Percentiles rank a stretch among this genome's conserved stretches.
Conservation (phyloP, 768 basidiomycete species). For the Cyclocybe aegerita region DNA sequence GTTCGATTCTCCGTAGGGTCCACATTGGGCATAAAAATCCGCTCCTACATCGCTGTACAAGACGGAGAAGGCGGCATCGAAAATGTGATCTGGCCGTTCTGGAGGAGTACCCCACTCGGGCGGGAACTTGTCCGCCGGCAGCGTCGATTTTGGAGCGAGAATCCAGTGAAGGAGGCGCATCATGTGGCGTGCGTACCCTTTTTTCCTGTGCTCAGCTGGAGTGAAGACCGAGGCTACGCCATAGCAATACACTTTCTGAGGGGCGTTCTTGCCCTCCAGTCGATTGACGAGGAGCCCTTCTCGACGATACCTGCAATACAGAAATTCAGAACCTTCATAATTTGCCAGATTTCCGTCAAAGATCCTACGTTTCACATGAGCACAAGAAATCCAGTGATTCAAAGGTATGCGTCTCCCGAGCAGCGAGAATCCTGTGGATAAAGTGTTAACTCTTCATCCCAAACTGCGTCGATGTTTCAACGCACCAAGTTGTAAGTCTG, state of each 20-base stretch:
- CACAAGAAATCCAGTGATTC: slow-evolving; percentile 54
- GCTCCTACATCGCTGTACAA: slow-evolving; percentile 28
- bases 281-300: slow-evolving; percentile 32
- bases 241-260: slow-evolving; percentile 42
- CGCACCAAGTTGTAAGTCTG: slow-evolving; percentile 50
- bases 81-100: slow-evolving; percentile 8
- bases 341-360: not conserved
- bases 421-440: slow-evolving; percentile 53
- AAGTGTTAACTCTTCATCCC: not conserved
- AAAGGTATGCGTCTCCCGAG: slow-evolving; percentile 39
- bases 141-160: slow-evolving; percentile 17
- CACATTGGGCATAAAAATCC: slow-evolving; percentile 22
- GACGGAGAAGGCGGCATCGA: slow-evolving; percentile 21
- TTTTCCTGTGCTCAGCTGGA: slow-evolving; percentile 43
- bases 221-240: slow-evolving; percentile 60
- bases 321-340: not conserved
- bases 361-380: slow-evolving; percentile 59
- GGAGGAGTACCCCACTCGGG: slow-evolving; percentile 26
- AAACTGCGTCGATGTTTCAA: not conserved
- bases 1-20: slow-evolving; percentile 11
- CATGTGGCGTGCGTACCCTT: slow-evolving; percentile 63
- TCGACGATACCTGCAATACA: slow-evolving; percentile 6
- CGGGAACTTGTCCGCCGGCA: slow-evolving; percentile 16
- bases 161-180: slow-evolving; percentile 59
- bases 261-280: slow-evolving; percentile 12